These are phyloP conservation scores for Tephrocybe rancida DNA, from an alignment of 768 basidiomycete genomes.

Conservation along the genomic window DNA sequence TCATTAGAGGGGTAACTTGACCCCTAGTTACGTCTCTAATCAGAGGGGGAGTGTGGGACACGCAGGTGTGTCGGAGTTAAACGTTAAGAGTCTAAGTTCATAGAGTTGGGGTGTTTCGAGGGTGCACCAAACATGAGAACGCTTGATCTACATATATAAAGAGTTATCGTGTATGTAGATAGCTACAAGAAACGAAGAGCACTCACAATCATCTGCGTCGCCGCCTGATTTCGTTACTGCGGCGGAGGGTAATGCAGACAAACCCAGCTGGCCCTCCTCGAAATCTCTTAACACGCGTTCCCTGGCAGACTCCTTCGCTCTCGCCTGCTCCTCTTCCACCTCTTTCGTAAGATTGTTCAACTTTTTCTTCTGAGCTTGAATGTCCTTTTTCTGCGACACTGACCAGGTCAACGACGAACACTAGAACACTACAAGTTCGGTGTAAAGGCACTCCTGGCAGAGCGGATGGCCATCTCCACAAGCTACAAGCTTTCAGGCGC, in stretches of 20 bases:
- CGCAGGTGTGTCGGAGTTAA: too few relatives aligned
- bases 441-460: conserved; percentile 93
- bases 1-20: too few relatives aligned
- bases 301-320: conserved; percentile 72
- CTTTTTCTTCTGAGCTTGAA: conserved; percentile 86
- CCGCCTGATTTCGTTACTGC: conserved; percentile 41
- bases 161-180: conserved; percentile 82
- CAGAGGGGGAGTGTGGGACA: too few relatives aligned
- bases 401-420: conserved; percentile 14
- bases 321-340: conserved; percentile 77
- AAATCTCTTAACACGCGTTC: conserved; percentile 91
- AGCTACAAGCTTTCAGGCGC: conserved; percentile 80
- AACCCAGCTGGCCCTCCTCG: conserved; percentile 79
- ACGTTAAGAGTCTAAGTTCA: too few relatives aligned
- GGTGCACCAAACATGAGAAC: conserved; percentile 67
- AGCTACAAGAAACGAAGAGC: conserved; percentile 39
- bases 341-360: conserved; percentile 76
- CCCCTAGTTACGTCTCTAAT: too few relatives aligned
- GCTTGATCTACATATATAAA: conserved; percentile 69
- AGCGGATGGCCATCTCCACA: conserved; percentile 90
- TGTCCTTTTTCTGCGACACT: conserved; percentile 91
- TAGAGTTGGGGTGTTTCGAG: background rate
- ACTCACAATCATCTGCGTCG: conserved; percentile 36
- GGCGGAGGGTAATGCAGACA: conserved; percentile 49
- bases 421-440: conserved; percentile 41